A percentile compares a stretch with the other conserved stretches of the same genome.
phyloP scores from a whole-genome alignment of 2,329 filamentous ascomycete species.

The Epichloe glyceriae region DNA sequence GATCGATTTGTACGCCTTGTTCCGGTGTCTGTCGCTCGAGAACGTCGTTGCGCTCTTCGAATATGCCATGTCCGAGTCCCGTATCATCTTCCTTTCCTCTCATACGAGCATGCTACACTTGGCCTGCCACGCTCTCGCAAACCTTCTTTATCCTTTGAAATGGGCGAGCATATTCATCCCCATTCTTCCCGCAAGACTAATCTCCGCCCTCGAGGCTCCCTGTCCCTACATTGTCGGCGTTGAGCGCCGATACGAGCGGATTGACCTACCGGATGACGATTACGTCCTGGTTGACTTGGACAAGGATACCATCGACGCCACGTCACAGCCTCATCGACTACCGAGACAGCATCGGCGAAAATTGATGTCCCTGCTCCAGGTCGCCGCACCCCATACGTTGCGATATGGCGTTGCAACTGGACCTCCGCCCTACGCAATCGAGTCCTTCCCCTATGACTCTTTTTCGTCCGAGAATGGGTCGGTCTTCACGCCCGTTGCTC shows the following conservation, averaged over 20 bases:
- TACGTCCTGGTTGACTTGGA: constrained; percentile 93
- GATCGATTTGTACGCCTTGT: constrained; percentile 84
- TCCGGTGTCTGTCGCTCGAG: constrained; percentile 76
- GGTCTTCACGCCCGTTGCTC: constrained; percentile 61
- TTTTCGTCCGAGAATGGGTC: constrained; percentile 78
- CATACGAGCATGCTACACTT: constrained; percentile 95
- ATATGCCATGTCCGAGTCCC: constrained; percentile 82
- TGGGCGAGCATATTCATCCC: constrained; percentile 95
- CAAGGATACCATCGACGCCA: constrained; percentile 78
- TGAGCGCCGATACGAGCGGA: constrained; percentile 76
- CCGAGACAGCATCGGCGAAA: constrained; percentile 86
- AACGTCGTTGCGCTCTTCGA: constrained; percentile 91
- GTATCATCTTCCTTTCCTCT: constrained; percentile 91
- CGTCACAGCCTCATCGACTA: constrained; percentile 60
- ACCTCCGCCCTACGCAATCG: constrained; percentile 82
- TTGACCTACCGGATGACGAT: constrained; percentile 84
- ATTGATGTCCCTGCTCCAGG: constrained; percentile 72
- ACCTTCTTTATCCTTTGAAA: constrained; percentile 76
- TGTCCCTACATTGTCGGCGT: constrained; percentile 97
- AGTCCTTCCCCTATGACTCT: constrained; percentile 81
- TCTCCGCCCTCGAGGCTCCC: constrained; percentile 85
- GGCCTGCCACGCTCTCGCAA: constrained; percentile 75
- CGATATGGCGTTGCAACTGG: constrained; percentile 78
- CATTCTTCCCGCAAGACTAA: constrained; percentile 70
- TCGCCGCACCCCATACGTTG: constrained; percentile 80